These are phyloP conservation scores for Apiospora arundinis DNA, from an alignment of 2,329 filamentous ascomycete genomes.

Conservation along the genomic window DNA sequence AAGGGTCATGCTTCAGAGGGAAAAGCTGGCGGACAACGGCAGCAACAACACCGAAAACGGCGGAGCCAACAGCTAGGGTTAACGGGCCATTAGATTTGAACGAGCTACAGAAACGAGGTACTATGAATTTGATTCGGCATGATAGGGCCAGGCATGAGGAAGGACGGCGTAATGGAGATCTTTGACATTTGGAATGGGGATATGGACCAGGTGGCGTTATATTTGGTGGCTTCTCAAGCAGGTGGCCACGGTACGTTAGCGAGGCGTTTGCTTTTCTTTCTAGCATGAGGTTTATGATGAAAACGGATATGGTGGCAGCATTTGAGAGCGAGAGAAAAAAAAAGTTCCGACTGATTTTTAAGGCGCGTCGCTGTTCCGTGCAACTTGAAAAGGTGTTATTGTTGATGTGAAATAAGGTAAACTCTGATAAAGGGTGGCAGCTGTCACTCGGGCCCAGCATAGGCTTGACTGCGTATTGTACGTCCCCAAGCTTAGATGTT, in stretches of 20 bases:
- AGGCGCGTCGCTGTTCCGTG: neutral
- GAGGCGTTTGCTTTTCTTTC: slow-evolving; percentile 1
- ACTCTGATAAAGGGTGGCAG: neutral
- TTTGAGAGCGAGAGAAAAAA: neutral
- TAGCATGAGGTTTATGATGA: slow-evolving; percentile 12
- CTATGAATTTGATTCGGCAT: neutral
- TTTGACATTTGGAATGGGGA: slow-evolving; percentile 5
- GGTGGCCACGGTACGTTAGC: slow-evolving; percentile 8
- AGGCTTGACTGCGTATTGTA: neutral
- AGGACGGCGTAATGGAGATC: neutral
- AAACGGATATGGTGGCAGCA: slow-evolving; percentile 1
- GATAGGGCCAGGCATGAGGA: neutral
- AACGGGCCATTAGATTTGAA: neutral
- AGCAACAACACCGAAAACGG: slow-evolving; percentile 35
- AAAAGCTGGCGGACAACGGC: slow-evolving; percentile 52
- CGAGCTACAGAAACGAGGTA: slow-evolving; percentile 13
- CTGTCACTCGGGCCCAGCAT: neutral
- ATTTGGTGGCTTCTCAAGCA: neutral
- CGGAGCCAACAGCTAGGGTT: slow-evolving; percentile 31
- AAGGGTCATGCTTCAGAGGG: slow-evolving; percentile 67
- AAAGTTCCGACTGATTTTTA: neutral
- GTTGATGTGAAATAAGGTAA: neutral
- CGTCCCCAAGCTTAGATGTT: neutral
- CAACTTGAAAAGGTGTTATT: neutral
- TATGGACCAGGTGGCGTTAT: neutral